These are phyloP conservation scores for Saccharomycopsis guyanensis DNA, from an alignment of 805 yeast genomes.

Conservation along the genomic window DNA sequence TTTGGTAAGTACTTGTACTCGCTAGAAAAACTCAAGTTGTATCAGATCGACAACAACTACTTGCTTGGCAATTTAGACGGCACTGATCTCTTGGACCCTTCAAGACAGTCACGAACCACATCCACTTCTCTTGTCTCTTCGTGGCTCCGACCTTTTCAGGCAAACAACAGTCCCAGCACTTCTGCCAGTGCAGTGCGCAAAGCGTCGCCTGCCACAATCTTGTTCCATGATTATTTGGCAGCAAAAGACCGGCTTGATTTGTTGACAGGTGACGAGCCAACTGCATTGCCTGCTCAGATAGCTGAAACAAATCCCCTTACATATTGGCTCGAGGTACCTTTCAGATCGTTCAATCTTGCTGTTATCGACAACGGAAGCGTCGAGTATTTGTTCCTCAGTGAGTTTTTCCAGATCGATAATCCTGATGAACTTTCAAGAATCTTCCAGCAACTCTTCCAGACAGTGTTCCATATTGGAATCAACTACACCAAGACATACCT, in stretches of 20 bases:
- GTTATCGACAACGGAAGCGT: slow-evolving; percentile 68
- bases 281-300: slow-evolving; percentile 73
- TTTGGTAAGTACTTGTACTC: slow-evolving; percentile 73
- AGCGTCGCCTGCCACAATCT: slow-evolving; percentile 9
- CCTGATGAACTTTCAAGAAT: slow-evolving; percentile 27
- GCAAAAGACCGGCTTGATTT: slow-evolving; percentile 56
- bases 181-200: slow-evolving; percentile 9
- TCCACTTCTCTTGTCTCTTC: slow-evolving; percentile 3
- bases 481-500: slow-evolving; percentile 37
- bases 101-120: neutral
- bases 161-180: too few relatives aligned
- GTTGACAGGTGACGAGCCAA: slow-evolving; percentile 44
- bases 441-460: slow-evolving; percentile 38
- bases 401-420: slow-evolving; percentile 52
- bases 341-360: slow-evolving; percentile 65
- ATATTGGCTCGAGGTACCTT: slow-evolving; percentile 67
- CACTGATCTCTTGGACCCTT: slow-evolving; percentile 5
- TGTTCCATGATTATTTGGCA: slow-evolving; percentile 46
- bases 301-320: slow-evolving; percentile 68
- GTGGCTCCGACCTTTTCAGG: slow-evolving; percentile 17
- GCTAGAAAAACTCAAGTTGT: slow-evolving; percentile 52
- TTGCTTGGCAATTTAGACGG: slow-evolving; percentile 42
- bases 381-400: slow-evolving; percentile 66
- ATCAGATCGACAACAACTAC: slow-evolving; percentile 46
- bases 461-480: slow-evolving; percentile 44